Conservation (phyloP, 768 basidiomycete species). For the Cyathus striatus region DNA sequence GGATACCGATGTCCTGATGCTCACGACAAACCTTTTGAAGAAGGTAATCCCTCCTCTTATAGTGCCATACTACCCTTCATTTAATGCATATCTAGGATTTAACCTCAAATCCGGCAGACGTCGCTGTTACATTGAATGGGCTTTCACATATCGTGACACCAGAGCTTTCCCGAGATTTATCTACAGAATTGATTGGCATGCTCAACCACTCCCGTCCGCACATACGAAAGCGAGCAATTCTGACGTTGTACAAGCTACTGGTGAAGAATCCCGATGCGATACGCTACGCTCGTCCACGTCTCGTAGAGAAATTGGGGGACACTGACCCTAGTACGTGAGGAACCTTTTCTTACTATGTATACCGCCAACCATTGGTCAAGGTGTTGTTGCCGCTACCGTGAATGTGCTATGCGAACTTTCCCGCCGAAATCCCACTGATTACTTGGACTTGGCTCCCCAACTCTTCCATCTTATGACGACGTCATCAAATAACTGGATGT, state of each 20-base stretch:
- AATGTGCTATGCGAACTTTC: constrained; percentile 94
- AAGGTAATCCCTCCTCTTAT: constrained; percentile 53
- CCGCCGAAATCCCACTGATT: constrained; percentile 71
- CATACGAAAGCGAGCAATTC: constrained; percentile 86
- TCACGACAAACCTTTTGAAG: constrained; percentile 93
- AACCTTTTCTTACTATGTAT: background rate
- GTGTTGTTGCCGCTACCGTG: constrained; percentile 90
- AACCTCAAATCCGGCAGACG: constrained; percentile 68
- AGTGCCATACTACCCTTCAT: constrained; percentile 7
- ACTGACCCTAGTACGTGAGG: constrained; percentile 55
- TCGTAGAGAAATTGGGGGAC: constrained; percentile 82
- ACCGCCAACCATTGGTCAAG: constrained; percentile 35
- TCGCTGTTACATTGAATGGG: constrained; percentile 76
- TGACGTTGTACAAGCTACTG: constrained; percentile 77
- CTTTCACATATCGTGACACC: constrained; percentile 79
- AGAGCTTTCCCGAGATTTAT: constrained; percentile 88
- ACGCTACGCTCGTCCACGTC: constrained; percentile 55
- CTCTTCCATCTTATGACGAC: constrained; percentile 90
- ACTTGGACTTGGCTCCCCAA: constrained; percentile 84
- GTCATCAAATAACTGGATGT: constrained; percentile 98
- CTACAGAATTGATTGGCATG: constrained; percentile 80
- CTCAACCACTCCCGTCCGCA: constrained; percentile 84
- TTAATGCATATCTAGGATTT: constrained; percentile 69
- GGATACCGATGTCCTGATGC: constrained; percentile 95
- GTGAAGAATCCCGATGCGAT: constrained; percentile 79